phyloP scores from a whole-genome alignment of 2,329 filamentous ascomycete genomes.

The Ophiostoma novo-ulmi region DNA sequence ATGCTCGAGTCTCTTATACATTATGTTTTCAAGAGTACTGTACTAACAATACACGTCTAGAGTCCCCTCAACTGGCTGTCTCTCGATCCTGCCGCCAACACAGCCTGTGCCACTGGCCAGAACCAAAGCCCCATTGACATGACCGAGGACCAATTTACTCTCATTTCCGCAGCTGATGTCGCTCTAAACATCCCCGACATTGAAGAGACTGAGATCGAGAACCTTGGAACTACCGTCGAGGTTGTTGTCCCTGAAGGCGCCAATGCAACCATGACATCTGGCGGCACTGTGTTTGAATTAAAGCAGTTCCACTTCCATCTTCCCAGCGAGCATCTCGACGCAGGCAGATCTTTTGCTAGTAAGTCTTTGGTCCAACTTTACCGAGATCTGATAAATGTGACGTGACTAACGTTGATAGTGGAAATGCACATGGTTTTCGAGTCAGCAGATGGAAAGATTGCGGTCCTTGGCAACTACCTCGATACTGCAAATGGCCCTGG shows the following conservation, averaged over 20 bases:
- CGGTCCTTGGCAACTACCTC: slow-evolving; percentile 43
- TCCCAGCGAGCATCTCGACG: slow-evolving; percentile 45
- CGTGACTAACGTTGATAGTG: slow-evolving; percentile 39
- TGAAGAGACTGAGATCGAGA: slow-evolving; percentile 47
- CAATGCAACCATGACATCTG: slow-evolving; percentile 35
- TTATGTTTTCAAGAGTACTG: not conserved
- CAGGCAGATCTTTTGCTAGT: slow-evolving; percentile 35
- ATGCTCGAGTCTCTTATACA: not conserved
- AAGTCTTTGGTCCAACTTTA: not conserved
- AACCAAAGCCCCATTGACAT: slow-evolving; percentile 57
- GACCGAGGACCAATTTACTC: slow-evolving; percentile 35
- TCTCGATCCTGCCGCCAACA: slow-evolving; percentile 39
- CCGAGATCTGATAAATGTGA: not conserved
- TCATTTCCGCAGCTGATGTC: slow-evolving; percentile 34
- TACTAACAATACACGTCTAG: slow-evolving; percentile 18
- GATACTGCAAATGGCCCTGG: slow-evolving; percentile 35
- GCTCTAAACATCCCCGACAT: slow-evolving; percentile 41
- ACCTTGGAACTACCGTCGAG: slow-evolving; percentile 54
- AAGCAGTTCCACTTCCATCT: slow-evolving; percentile 49
- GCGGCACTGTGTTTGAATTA: slow-evolving; percentile 37
- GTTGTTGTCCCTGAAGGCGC: slow-evolving; percentile 39
- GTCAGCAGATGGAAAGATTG: slow-evolving; percentile 38
- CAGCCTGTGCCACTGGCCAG: slow-evolving; percentile 46
- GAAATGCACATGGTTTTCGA: slow-evolving; percentile 58
- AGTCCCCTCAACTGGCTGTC: slow-evolving; percentile 37